Conservation (phyloP, 208 protist species). For the Acanthamoeba culbertsoni region DNA sequence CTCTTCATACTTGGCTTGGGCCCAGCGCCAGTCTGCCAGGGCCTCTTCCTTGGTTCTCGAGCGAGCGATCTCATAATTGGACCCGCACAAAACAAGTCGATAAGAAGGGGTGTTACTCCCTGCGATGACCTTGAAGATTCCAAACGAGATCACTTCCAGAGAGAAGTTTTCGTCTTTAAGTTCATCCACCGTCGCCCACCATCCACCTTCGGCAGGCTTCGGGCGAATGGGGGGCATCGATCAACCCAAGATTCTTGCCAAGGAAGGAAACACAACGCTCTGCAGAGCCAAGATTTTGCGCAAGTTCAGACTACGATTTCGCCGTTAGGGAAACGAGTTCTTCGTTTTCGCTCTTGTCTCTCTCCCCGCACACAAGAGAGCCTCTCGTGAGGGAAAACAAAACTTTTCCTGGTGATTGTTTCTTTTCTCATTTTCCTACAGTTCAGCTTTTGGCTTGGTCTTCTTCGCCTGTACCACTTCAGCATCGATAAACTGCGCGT, state of each 20-base stretch:
- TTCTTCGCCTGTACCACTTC: not conserved
- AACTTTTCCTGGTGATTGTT: not conserved
- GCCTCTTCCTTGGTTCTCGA: not conserved
- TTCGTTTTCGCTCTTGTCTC: too few relatives aligned
- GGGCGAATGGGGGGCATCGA: constrained; percentile 50
- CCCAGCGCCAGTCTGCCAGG: constrained; percentile 33
- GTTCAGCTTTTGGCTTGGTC: not conserved
- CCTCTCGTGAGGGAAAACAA: too few relatives aligned
- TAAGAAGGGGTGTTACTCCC: not conserved
- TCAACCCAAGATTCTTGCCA: too few relatives aligned
- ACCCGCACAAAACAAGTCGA: not conserved
- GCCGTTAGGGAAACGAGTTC: too few relatives aligned
- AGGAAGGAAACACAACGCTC: too few relatives aligned
- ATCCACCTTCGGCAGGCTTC: constrained; percentile 44
- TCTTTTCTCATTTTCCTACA: not conserved
- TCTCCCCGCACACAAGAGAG: too few relatives aligned
- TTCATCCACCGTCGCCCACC: constrained; percentile 10
- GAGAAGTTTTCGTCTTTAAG: constrained; percentile 15
- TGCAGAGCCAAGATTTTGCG: too few relatives aligned
- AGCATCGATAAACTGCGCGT: constrained; percentile 22
- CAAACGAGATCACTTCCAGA: not conserved
- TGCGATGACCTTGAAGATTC: not conserved
- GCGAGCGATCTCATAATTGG: constrained; percentile 39
- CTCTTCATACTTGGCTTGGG: constrained; percentile 17
- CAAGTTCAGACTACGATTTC: too few relatives aligned